Evolutionary conservation across 768 basidiomycete genomes (phyloP).

Genomic region (Guyanaporus albipodus): DNA sequence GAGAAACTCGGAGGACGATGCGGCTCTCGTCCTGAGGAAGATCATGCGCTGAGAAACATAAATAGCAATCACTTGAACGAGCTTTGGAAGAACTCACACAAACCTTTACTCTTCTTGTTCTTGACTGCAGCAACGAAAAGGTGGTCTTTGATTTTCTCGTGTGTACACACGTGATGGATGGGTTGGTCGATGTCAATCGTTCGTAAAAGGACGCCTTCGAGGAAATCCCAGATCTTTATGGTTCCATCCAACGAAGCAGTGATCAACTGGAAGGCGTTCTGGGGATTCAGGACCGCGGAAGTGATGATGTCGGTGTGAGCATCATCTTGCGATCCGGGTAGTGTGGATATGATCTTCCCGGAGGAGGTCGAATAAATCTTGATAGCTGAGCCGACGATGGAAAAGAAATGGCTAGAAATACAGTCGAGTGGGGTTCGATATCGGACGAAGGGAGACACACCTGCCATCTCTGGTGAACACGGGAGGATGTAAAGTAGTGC

Average conservation of each 20-base stretch:
- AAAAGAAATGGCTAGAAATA: constrained; percentile 77
- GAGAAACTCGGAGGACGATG: constrained; percentile 58
- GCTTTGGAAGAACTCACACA: constrained; percentile 10
- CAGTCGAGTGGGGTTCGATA: constrained; percentile 13
- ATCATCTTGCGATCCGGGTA: constrained; percentile 50
- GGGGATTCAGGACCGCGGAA: constrained; percentile 71
- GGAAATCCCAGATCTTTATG: constrained; percentile 89
- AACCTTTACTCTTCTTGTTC: constrained; percentile 40
- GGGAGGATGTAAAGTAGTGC: constrained; percentile 60
- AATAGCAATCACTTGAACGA: not conserved
- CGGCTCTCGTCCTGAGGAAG: constrained; percentile 39
- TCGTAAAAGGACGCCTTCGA: constrained; percentile 76
- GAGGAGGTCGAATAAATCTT: constrained; percentile 81
- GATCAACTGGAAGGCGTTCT: constrained; percentile 86
- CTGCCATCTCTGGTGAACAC: constrained; percentile 87
- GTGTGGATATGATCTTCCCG: constrained; percentile 76
- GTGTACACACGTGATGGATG: constrained; percentile 68
- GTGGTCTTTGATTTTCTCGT: constrained; percentile 61
- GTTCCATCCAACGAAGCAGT: constrained; percentile 82
- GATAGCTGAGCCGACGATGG: constrained; percentile 73
- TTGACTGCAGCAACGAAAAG: constrained; percentile 68
- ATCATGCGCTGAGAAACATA: constrained; percentile 12
- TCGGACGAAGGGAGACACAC: constrained; percentile 38
- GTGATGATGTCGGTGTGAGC: constrained; percentile 57
- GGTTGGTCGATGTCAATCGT: constrained; percentile 68